phyloP scores from a whole-genome alignment of 2,329 filamentous ascomycete genomes.

The Geosmithia putterillii region DNA sequence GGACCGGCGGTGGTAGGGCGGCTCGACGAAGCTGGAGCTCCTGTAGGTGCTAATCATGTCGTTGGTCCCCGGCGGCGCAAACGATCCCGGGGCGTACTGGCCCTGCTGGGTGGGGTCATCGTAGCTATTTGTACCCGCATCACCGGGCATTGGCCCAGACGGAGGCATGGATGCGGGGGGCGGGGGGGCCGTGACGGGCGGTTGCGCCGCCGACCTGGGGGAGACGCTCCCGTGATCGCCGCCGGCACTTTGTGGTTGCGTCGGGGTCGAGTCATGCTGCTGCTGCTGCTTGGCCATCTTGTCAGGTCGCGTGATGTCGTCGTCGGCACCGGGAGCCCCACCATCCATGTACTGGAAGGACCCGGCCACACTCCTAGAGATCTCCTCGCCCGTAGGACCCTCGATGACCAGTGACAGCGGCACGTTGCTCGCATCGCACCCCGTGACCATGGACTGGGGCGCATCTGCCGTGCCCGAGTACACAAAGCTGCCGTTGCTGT shows the following conservation, averaged over 20 bases:
- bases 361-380: constrained; percentile 34
- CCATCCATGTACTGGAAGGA: constrained; percentile 34
- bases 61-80: constrained; percentile 24
- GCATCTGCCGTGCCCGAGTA: constrained; percentile 64
- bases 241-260: constrained; percentile 21
- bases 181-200: constrained; percentile 7
- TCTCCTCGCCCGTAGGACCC: constrained; percentile 35
- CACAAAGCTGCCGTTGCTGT: constrained; percentile 43
- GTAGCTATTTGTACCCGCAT: constrained; percentile 27
- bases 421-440: constrained; percentile 35
- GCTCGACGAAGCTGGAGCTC: constrained; percentile 36
- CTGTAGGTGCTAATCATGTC: constrained; percentile 46
- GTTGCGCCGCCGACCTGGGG: constrained; percentile 20
- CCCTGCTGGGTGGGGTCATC: constrained; percentile 30
- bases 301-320: constrained; percentile 24
- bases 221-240: constrained; percentile 24
- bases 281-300: constrained; percentile 22
- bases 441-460: constrained; percentile 53
- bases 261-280: background rate
- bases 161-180: constrained; percentile 16
- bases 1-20: constrained; percentile 28
- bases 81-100: constrained; percentile 23
- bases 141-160: no score
- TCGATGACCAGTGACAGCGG: constrained; percentile 43
- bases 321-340: constrained; percentile 25